Conservation (phyloP, 2,329 filamentous ascomycete genomes). For the Pseudogymnoascus sp. region DNA sequence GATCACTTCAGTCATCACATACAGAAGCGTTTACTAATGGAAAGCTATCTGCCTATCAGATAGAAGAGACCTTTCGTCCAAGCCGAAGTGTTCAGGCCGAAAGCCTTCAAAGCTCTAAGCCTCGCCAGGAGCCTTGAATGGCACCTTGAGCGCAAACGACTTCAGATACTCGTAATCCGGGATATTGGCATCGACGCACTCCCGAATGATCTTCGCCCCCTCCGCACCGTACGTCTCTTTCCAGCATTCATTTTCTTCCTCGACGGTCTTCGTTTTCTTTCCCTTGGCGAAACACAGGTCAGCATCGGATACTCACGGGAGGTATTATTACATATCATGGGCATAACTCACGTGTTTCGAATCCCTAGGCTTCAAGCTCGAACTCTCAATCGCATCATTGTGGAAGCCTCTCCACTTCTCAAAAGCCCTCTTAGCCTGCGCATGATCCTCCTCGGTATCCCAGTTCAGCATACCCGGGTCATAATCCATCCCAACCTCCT, state of each 20-base stretch:
- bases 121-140: constrained; percentile 7
- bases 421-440: constrained; percentile 63
- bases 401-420: constrained; percentile 98
- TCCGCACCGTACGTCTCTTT: constrained; percentile 63
- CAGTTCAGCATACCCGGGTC: constrained; percentile 72
- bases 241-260: constrained; percentile 65
- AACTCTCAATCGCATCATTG: constrained; percentile 83
- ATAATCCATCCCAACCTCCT: constrained; percentile 70
- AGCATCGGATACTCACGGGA: too few relatives aligned
- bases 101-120: constrained; percentile 10
- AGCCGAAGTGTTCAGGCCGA: constrained; percentile 10
- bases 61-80: neutral
- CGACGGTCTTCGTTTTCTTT: constrained; percentile 54
- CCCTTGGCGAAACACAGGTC: constrained; percentile 20
- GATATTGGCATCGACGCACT: constrained; percentile 63
- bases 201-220: constrained; percentile 59
- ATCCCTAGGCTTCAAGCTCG: constrained; percentile 60
- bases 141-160: constrained; percentile 59
- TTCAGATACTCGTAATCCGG: constrained; percentile 74
- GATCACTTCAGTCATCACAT: neutral
- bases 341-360: constrained; percentile 50
- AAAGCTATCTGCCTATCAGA: neutral
- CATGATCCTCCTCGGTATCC: constrained; percentile 65
- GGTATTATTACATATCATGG: too few relatives aligned
- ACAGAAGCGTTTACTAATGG: neutral